Percentiles rank a stretch among this genome's conserved stretches.
Conservation (phyloP, 257 asterid species). For the Penstemon davidsonii region DNA sequence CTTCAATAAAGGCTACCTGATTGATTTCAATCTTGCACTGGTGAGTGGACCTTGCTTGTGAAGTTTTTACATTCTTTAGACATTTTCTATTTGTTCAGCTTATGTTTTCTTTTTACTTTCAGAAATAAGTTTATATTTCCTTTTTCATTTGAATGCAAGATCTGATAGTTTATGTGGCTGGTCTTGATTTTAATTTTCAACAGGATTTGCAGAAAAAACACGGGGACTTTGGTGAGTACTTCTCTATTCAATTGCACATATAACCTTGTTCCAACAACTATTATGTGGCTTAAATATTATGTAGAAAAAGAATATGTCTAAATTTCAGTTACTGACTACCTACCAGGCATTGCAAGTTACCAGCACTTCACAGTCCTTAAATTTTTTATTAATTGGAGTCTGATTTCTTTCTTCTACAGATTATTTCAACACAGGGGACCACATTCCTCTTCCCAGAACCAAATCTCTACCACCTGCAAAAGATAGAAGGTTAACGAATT, state of each 20-base stretch:
- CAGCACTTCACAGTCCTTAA: conserved; percentile 16
- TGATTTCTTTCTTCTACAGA: conserved; percentile 39
- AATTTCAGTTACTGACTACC: conserved; percentile 12
- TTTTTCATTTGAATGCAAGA: conserved; percentile 7
- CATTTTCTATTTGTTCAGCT: not conserved
- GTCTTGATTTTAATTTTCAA: conserved; percentile 21
- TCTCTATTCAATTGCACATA: conserved; percentile 16
- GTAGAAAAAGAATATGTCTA: conserved; percentile 14
- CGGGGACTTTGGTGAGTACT: conserved; percentile 55
- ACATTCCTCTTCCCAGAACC: conserved; percentile 29
- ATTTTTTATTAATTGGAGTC: conserved; percentile 17
- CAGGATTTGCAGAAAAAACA: conserved; percentile 78
- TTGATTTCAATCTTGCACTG: conserved; percentile 94
- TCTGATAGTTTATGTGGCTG: conserved; percentile 21
- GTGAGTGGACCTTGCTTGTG: conserved; percentile 50
- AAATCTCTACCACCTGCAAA: conserved; percentile 48
- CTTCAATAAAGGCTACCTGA: conserved; percentile 77
- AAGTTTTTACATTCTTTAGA: conserved; percentile 6
- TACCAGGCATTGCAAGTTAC: conserved; percentile 9
- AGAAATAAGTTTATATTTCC: not conserved
- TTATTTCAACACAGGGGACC: conserved; percentile 40
- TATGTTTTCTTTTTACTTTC: not conserved
- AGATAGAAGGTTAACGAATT: conserved; percentile 35
- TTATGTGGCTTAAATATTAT: conserved; percentile 13
- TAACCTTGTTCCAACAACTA: conserved; percentile 19